These are phyloP conservation scores for Cryphonectria parasitica DNA, from an alignment of 2,329 filamentous ascomycete genomes.

Conservation along the genomic window DNA sequence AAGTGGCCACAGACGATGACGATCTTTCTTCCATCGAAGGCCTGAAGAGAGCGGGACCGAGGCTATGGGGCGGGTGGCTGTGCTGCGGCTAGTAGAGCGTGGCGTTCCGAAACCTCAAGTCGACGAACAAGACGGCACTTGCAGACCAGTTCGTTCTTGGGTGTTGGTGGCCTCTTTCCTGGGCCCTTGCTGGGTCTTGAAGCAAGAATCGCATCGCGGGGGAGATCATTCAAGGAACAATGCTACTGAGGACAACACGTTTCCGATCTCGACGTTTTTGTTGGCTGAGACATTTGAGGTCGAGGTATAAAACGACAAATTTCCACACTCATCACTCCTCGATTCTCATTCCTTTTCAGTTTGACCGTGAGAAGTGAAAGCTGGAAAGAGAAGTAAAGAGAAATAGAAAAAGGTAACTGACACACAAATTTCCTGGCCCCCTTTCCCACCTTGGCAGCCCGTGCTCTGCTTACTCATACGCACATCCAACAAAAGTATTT, in stretches of 20 bases:
- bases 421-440: background rate
- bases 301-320: background rate
- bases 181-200: background rate
- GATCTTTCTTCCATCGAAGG: background rate
- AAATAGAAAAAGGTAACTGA: background rate
- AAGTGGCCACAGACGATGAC: background rate
- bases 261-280: background rate
- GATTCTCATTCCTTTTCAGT: background rate
- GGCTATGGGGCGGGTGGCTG: background rate
- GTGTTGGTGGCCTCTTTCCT: background rate
- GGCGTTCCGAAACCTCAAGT: background rate
- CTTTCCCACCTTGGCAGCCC: background rate
- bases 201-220: background rate
- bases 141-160: background rate
- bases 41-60: background rate
- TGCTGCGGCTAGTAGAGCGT: constrained; percentile 1
- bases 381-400: background rate
- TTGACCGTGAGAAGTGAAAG: background rate
- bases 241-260: background rate
- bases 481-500: background rate
- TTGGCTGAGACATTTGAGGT: background rate
- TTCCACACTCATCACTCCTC: background rate
- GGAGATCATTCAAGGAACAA: background rate
- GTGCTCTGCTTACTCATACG: background rate
- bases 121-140: background rate